A percentile compares a stretch with the other conserved stretches of the same genome.
Conservation (phyloP, 257 asterid genomes). For the Petrea volubilis region DNA sequence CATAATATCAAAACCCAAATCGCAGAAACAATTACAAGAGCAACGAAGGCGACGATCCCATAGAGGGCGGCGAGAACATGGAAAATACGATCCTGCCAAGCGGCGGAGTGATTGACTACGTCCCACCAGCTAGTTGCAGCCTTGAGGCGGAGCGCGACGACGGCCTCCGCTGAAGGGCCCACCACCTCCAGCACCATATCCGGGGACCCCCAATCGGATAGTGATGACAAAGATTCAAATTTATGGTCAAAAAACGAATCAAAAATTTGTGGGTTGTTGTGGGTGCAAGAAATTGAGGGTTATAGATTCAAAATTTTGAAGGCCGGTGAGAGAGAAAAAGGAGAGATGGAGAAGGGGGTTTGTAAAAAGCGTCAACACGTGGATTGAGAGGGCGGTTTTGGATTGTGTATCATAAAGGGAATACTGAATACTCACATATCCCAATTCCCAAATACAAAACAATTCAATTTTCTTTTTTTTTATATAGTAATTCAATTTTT, state of each 20-base stretch:
- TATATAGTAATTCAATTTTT: too few relatives aligned
- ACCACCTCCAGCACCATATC: conserved; percentile 48
- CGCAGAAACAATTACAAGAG: conserved; percentile 53
- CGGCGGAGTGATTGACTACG: conserved; percentile 51
- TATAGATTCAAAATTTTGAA: conserved; percentile 1
- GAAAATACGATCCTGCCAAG: conserved; percentile 88
- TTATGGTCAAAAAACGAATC: conserved; percentile 23
- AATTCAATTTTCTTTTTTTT: neutral
- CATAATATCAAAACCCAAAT: neutral
- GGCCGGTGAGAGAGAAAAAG: conserved; percentile 27
- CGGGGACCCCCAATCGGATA: conserved; percentile 31
- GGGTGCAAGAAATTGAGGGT: conserved; percentile 12
- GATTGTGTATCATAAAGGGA: neutral
- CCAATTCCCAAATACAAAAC: neutral
- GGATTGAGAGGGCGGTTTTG: conserved; percentile 20
- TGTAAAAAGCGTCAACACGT: conserved; percentile 36
- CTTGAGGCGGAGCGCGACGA: conserved; percentile 62
- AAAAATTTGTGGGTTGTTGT: neutral
- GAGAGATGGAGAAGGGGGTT: conserved; percentile 26
- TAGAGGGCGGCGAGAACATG: conserved; percentile 66
- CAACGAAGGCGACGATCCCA: conserved; percentile 75
- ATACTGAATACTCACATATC: neutral
- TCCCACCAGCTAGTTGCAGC: conserved; percentile 87
- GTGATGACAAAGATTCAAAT: conserved; percentile 11
- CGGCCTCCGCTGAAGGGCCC: conserved; percentile 40